Evolutionary conservation across 257 asterid genomes (phyloP).

Genomic region (Marsdenia floribunda): DNA sequence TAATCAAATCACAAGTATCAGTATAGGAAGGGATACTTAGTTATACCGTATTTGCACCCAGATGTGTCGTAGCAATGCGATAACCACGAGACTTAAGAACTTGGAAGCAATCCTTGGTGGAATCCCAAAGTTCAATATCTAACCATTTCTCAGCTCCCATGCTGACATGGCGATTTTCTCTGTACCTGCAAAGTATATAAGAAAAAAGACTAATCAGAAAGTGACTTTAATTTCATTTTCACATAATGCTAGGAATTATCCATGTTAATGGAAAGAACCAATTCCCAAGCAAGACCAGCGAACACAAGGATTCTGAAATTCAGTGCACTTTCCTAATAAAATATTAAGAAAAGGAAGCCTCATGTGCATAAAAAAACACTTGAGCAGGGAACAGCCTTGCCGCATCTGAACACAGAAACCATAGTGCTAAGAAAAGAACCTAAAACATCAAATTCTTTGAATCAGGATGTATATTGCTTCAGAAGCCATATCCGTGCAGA

Average conservation of each 20-base stretch:
- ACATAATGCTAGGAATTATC: not conserved
- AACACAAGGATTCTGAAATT: not conserved
- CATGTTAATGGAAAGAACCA: not conserved
- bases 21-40: not conserved
- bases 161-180: slow-evolving; percentile 93
- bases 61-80: slow-evolving; percentile 79
- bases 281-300: not conserved
- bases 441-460: not conserved
- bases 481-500: not conserved
- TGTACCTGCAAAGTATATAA: slow-evolving; percentile 46
- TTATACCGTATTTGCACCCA: slow-evolving; percentile 66
- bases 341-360: not conserved
- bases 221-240: not conserved
- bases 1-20: not conserved
- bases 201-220: not conserved
- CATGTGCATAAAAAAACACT: not conserved
- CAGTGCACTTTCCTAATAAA: not conserved
- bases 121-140: slow-evolving; percentile 92
- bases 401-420: not conserved
- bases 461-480: not conserved
- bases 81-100: slow-evolving; percentile 86
- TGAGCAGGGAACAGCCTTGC: not conserved
- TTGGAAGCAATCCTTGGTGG: slow-evolving; percentile 63
- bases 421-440: not conserved
- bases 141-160: slow-evolving; percentile 99